Percentiles rank a stretch among this genome's conserved stretches.
Conservation (phyloP, 2,329 filamentous ascomycete genomes). For the Alternaria dauci region DNA sequence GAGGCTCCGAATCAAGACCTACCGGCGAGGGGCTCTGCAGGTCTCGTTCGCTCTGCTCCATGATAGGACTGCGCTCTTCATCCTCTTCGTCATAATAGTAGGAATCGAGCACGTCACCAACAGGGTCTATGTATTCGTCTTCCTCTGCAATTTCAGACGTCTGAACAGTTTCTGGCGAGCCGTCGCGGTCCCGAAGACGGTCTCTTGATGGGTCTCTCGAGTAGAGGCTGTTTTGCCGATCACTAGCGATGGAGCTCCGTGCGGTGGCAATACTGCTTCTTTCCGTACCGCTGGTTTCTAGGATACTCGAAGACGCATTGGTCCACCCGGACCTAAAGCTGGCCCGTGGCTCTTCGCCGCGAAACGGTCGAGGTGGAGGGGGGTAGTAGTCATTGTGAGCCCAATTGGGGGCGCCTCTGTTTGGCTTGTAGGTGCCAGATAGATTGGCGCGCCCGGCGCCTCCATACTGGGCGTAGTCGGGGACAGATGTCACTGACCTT, state of each 20-base stretch:
- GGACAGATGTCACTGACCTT: conserved; percentile 49
- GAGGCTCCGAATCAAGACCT: conserved; percentile 32
- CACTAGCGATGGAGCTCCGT: conserved; percentile 72
- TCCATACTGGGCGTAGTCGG: conserved; percentile 46
- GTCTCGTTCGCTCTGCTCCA: conserved; percentile 14
- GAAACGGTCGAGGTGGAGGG: conserved; percentile 39
- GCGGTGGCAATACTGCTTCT: conserved; percentile 84
- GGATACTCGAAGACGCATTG: conserved; percentile 63
- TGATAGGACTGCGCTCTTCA: conserved; percentile 28
- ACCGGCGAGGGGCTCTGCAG: conserved; percentile 29
- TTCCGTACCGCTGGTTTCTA: conserved; percentile 72
- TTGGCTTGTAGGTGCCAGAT: conserved; percentile 48
- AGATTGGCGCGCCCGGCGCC: conserved; percentile 39
- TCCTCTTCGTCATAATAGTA: conserved; percentile 64
- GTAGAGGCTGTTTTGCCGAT: conserved; percentile 61
- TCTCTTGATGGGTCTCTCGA: conserved; percentile 41
- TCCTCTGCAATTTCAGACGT: conserved; percentile 38
- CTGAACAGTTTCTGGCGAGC: conserved; percentile 41
- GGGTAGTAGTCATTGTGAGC: conserved; percentile 46
- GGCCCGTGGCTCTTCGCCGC: conserved; percentile 58
- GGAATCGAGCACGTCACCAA: conserved; percentile 68
- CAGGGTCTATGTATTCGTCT: conserved; percentile 59
- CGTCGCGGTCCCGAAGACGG: conserved; percentile 35
- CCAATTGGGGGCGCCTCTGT: conserved; percentile 48
- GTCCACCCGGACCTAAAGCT: conserved; percentile 70